Conservation (phyloP, 768 basidiomycete genomes). For the Mycena rosella region DNA sequence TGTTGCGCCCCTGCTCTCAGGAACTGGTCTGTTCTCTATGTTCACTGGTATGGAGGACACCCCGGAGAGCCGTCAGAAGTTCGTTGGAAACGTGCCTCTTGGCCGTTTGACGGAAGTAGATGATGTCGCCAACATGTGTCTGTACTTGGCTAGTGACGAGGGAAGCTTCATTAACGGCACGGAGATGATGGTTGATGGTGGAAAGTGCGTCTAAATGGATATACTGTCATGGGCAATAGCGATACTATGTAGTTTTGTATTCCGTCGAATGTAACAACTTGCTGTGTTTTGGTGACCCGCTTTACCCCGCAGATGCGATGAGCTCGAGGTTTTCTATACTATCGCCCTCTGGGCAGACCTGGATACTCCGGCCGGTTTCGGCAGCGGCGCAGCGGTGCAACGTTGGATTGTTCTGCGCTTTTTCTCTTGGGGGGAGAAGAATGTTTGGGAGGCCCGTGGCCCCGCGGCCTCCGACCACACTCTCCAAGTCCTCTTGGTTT, state of each 20-base stretch:
- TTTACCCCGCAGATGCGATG: too few relatives aligned
- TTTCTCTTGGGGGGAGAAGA: too few relatives aligned
- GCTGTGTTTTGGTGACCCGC: too few relatives aligned
- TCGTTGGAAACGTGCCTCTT: constrained; percentile 26
- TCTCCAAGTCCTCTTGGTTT: too few relatives aligned
- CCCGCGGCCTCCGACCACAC: too few relatives aligned
- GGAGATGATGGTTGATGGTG: constrained; percentile 26
- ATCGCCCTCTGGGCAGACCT: too few relatives aligned
- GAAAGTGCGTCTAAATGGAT: too few relatives aligned
- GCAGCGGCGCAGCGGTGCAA: constrained; percentile 13
- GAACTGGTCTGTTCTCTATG: constrained; percentile 26
- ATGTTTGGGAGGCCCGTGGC: constrained; percentile 1
- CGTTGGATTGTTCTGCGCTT: constrained; percentile 15
- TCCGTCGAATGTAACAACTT: too few relatives aligned
- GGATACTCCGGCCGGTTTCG: constrained; percentile 20
- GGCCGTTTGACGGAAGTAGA: constrained; percentile 25
- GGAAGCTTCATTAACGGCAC: constrained; percentile 24
- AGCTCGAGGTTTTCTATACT: too few relatives aligned
- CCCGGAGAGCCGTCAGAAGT: constrained; percentile 21
- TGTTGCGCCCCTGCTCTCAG: constrained; percentile 26
- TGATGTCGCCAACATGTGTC: constrained; percentile 28
- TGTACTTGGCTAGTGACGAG: constrained; percentile 27
- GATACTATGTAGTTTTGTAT: too few relatives aligned
- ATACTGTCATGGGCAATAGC: too few relatives aligned
- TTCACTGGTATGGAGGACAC: constrained; percentile 26